Conservation (phyloP, 257 asterid genomes). For the Jaltomata sinuosa region DNA sequence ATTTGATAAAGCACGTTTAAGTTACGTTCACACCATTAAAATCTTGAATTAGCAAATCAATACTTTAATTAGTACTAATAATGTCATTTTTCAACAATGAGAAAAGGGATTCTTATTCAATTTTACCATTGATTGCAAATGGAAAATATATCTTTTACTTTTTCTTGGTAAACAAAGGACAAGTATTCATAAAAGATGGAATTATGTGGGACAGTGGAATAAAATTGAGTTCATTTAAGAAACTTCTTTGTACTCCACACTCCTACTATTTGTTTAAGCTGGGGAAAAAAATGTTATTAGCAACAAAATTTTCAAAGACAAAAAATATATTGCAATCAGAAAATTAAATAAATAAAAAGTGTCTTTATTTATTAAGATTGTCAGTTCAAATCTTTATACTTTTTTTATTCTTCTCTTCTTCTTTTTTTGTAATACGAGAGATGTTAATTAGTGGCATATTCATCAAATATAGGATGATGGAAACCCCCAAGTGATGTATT, state of each 20-base stretch:
- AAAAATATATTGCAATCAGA: too few species aligned
- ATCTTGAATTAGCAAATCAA: neutral
- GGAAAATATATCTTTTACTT: neutral
- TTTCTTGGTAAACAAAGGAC: neutral
- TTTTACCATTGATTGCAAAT: neutral
- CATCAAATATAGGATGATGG: too few species aligned
- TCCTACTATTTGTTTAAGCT: neutral
- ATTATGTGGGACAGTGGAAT: neutral
- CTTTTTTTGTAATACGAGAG: too few species aligned
- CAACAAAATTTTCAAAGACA: too few species aligned
- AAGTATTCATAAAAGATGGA: neutral
- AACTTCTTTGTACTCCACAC: neutral
- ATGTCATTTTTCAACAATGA: neutral
- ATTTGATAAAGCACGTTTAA: constrained; percentile 1
- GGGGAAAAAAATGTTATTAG: too few species aligned
- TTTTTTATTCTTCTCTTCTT: too few species aligned
- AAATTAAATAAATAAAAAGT: too few species aligned
- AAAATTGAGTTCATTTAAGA: neutral
- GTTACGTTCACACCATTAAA: neutral
- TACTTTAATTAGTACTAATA: neutral
- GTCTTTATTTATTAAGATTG: too few species aligned
- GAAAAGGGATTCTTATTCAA: neutral
- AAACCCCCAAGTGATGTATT: too few species aligned
- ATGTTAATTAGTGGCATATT: too few species aligned
- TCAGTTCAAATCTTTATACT: too few species aligned